Percentiles rank a stretch among this genome's conserved stretches.
Conservation (phyloP, 2,329 filamentous ascomycete species). For the Pseudopyricularia javanii region DNA sequence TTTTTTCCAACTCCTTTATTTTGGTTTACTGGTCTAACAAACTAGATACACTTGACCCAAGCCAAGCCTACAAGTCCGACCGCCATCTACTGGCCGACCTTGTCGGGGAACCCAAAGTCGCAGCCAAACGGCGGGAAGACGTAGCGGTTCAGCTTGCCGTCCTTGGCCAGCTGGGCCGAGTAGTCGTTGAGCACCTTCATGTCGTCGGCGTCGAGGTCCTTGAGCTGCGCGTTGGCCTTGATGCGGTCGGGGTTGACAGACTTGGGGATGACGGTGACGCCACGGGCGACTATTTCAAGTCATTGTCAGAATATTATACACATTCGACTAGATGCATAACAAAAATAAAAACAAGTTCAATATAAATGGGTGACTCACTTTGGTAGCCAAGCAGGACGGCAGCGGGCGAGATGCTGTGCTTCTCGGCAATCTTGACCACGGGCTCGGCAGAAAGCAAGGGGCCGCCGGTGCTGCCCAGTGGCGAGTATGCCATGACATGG, state of each 20-base stretch:
- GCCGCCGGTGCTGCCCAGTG: conserved; percentile 51
- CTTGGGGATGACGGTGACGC: conserved; percentile 61
- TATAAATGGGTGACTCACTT: conserved; percentile 28
- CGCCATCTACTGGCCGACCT: conserved; percentile 17
- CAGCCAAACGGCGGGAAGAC: conserved; percentile 59
- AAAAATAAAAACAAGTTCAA: not conserved
- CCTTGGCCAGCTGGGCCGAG: conserved; percentile 33
- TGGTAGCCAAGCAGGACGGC: conserved; percentile 62
- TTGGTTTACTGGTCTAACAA: too few relatives aligned
- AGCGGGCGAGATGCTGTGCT: conserved; percentile 46
- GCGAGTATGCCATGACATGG: conserved; percentile 60
- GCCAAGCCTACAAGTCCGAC: too few relatives aligned
- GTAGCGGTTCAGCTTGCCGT: conserved; percentile 44
- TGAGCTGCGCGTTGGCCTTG: conserved; percentile 55
- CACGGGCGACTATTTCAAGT: conserved; percentile 44
- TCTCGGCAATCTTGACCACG: conserved; percentile 51
- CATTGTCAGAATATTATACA: conserved; percentile 1
- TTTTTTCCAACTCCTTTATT: too few relatives aligned
- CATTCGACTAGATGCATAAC: not conserved
- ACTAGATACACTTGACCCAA: too few relatives aligned
- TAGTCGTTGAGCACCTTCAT: conserved; percentile 43
- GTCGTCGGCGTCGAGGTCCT: conserved; percentile 53
- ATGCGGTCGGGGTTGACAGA: conserved; percentile 58
- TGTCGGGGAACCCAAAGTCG: conserved; percentile 63
- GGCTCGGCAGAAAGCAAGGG: conserved; percentile 53